These are phyloP conservation scores for Pleomassaria siparia DNA, from an alignment of 2,329 filamentous ascomycete genomes.

Conservation along the genomic window DNA sequence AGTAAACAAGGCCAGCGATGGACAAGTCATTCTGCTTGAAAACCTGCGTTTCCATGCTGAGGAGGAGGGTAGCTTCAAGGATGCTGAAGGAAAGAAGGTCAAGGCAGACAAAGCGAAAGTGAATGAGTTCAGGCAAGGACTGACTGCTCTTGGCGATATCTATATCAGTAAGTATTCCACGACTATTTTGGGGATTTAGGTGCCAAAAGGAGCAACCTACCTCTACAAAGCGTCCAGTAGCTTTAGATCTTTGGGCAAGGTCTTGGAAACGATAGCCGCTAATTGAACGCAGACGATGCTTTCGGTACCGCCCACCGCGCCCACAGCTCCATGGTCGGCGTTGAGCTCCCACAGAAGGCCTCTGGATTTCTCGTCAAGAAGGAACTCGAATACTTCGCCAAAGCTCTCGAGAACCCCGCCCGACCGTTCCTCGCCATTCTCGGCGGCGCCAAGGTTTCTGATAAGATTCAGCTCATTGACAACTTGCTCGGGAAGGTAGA, in stretches of 20 bases:
- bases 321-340: slow-evolving; percentile 98
- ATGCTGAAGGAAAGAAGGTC: slow-evolving; percentile 91
- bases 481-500: slow-evolving; percentile 98
- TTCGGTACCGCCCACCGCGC: slow-evolving; percentile 98
- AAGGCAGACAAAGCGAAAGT: slow-evolving; percentile 96
- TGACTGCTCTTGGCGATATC: slow-evolving; percentile 92
- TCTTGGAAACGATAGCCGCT: no score
- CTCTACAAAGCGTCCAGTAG: no score
- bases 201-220: no score
- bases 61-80: slow-evolving; percentile 96
- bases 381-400: slow-evolving; percentile 98
- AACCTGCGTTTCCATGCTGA: slow-evolving; percentile 98
- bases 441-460: slow-evolving; percentile 95
- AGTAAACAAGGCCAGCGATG: slow-evolving; percentile 78
- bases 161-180: slow-evolving; percentile 75
- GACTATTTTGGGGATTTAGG: not conserved
- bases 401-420: slow-evolving; percentile 90
- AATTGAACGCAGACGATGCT: slow-evolving; percentile 71
- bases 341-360: slow-evolving; percentile 93
- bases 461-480: slow-evolving; percentile 99
- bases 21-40: slow-evolving; percentile 88
- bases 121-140: slow-evolving; percentile 87
- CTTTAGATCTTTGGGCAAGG: no score
- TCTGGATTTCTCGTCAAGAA: slow-evolving; percentile 99
- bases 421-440: slow-evolving; percentile 98